phyloP scores from a whole-genome alignment of 2,329 filamentous ascomycete genomes.

The Phyllosticta citriasiana region DNA sequence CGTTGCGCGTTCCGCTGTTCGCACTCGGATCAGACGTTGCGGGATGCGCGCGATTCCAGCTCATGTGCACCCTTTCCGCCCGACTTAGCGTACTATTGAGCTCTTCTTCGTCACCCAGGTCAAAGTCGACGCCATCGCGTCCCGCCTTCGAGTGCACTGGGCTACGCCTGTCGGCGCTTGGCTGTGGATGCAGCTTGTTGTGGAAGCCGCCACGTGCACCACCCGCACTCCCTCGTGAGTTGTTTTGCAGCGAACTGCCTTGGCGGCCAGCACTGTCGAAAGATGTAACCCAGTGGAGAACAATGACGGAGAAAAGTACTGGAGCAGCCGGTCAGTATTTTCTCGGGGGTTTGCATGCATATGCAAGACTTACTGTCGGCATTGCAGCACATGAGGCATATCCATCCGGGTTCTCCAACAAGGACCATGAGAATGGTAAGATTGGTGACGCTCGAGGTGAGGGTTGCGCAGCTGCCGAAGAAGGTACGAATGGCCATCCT shows the following conservation, averaged over 20 bases:
- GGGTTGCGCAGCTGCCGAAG: slow-evolving; percentile 3
- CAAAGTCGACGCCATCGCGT: neutral
- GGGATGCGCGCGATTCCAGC: neutral
- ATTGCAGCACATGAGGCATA: slow-evolving; percentile 9
- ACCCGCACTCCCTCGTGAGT: neutral
- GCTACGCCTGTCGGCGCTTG: neutral
- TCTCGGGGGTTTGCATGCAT: neutral
- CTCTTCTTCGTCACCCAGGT: neutral
- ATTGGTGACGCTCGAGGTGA: slow-evolving; percentile 5
- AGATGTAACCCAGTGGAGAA: slow-evolving; percentile 8
- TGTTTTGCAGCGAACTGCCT: neutral
- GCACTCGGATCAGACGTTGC: neutral
- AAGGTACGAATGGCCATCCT: slow-evolving; percentile 7
- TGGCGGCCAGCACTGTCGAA: neutral
- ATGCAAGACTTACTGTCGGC: slow-evolving; percentile 4
- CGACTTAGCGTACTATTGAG: neutral
- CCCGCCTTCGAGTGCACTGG: neutral
- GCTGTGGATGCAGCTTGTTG: neutral
- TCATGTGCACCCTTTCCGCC: neutral
- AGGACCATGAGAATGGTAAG: slow-evolving; percentile 5
- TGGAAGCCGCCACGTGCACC: neutral
- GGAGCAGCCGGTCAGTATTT: neutral
- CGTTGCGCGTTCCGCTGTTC: neutral
- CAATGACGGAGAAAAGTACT: slow-evolving; percentile 7
- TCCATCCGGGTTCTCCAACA: slow-evolving; percentile 6